phyloP scores from a whole-genome alignment of 2,329 filamentous ascomycete genomes.

The Penicillium brasilianum region DNA sequence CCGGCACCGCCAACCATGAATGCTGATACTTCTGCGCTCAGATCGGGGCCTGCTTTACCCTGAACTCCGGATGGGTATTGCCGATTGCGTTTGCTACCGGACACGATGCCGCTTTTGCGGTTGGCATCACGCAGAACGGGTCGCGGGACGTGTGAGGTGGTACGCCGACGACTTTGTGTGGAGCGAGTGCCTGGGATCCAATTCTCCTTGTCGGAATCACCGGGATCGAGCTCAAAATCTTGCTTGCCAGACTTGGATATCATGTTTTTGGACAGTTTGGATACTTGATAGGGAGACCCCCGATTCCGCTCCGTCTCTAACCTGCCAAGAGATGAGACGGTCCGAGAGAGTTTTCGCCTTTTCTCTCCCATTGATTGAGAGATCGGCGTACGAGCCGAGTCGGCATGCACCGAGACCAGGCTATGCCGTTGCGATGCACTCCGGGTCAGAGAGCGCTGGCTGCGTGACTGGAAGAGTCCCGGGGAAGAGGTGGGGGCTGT shows the following conservation, averaged over 20 bases:
- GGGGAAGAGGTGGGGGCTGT: conserved; percentile 69
- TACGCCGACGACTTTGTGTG: conserved; percentile 46
- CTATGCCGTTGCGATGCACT: conserved; percentile 61
- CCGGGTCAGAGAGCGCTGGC: conserved; percentile 57
- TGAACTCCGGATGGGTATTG: conserved; percentile 36
- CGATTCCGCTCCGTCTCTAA: conserved; percentile 59
- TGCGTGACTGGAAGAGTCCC: conserved; percentile 75
- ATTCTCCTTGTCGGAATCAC: conserved; percentile 95
- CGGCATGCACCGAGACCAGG: conserved; percentile 41
- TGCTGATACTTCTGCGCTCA: conserved; percentile 69
- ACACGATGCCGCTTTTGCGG: conserved; percentile 32
- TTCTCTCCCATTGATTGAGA: conserved; percentile 55
- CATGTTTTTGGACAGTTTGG: conserved; percentile 33
- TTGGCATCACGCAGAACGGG: conserved; percentile 54
- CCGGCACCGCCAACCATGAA: conserved; percentile 68
- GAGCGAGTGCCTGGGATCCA: conserved; percentile 63
- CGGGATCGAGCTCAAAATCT: conserved; percentile 55
- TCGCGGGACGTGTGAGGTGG: conserved; percentile 39
- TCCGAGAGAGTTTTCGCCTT: conserved; percentile 65
- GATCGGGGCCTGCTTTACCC: conserved; percentile 47
- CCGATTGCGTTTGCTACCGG: conserved; percentile 37
- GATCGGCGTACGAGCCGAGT: conserved; percentile 57
- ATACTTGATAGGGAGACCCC: conserved; percentile 33
- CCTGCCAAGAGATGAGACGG: conserved; percentile 66
- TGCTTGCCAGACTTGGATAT: conserved; percentile 39